These are phyloP conservation scores for Jatropha podagrica DNA, from an alignment of 441 rosid genomes.

Conservation along the genomic window DNA sequence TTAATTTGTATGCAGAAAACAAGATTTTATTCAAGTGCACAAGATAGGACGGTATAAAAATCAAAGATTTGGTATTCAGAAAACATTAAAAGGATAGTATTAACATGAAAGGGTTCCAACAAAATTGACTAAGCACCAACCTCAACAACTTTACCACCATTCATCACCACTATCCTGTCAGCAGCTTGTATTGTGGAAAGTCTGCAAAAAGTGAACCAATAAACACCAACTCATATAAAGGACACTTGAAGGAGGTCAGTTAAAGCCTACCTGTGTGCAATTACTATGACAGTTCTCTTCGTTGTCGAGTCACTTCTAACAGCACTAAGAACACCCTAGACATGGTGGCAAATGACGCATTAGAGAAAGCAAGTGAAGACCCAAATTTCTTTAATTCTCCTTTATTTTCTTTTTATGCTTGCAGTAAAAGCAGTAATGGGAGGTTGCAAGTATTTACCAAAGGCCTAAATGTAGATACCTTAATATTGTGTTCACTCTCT, in stretches of 20 bases:
- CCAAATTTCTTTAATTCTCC: background rate
- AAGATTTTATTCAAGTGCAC: background rate
- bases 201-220: constrained; percentile 39
- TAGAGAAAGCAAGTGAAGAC: background rate
- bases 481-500: constrained; percentile 92
- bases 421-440: background rate
- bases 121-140: constrained; percentile 32
- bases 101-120: background rate
- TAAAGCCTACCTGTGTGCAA: constrained; percentile 75
- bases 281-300: constrained; percentile 79
- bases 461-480: constrained; percentile 40
- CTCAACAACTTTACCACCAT: constrained; percentile 73
- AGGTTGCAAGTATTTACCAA: background rate
- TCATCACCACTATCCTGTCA: constrained; percentile 88
- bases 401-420: background rate
- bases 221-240: constrained; percentile 16
- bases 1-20: background rate
- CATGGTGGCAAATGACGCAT: constrained; percentile 14
- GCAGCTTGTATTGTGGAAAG: constrained; percentile 93
- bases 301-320: constrained; percentile 51
- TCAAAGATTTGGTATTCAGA: too few relatives aligned
- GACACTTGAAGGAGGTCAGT: constrained; percentile 1
- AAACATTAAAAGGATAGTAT: too few relatives aligned
- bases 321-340: constrained; percentile 81
- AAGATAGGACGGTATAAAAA: background rate